Conservation (phyloP, 345 rosid genomes). For the Arabidopsis suecica region DNA sequence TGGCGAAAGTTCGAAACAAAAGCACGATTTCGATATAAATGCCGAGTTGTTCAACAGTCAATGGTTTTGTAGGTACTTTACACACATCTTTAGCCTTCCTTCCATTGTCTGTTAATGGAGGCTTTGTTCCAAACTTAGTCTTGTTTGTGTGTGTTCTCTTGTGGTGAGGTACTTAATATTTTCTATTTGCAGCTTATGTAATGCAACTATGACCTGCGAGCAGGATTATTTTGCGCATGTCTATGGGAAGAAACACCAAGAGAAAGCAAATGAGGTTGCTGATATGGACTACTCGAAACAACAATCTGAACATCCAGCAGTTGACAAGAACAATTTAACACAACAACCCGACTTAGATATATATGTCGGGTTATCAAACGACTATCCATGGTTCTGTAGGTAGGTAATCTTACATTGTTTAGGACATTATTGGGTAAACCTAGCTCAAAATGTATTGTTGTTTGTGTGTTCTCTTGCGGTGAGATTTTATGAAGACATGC, state of each 20-base stretch:
- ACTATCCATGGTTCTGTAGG: constrained; percentile 93
- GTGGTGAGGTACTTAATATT: neutral
- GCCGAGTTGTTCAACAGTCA: neutral
- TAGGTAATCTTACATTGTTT: constrained; percentile 29
- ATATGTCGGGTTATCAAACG: constrained; percentile 63
- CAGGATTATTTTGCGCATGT: constrained; percentile 11
- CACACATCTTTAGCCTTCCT: neutral
- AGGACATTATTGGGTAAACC: neutral
- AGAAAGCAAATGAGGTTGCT: constrained; percentile 30
- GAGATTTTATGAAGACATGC: neutral
- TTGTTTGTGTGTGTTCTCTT: constrained; percentile 5
- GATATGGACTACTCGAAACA: neutral
- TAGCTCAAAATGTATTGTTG: neutral
- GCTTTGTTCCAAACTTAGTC: neutral
- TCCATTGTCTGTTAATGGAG: neutral
- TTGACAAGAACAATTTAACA: constrained; percentile 49
- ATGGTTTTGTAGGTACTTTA: constrained; percentile 14
- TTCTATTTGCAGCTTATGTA: constrained; percentile 18
- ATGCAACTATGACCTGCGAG: neutral
- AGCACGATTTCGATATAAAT: neutral
- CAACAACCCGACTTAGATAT: constrained; percentile 60
- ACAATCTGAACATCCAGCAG: neutral
- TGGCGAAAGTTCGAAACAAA: neutral
- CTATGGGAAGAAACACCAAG: constrained; percentile 55
- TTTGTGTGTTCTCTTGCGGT: constrained; percentile 9